These are phyloP conservation scores for Eleusine coracana DNA, from an alignment of 176 grass and related monocot genomes.

Conservation along the genomic window DNA sequence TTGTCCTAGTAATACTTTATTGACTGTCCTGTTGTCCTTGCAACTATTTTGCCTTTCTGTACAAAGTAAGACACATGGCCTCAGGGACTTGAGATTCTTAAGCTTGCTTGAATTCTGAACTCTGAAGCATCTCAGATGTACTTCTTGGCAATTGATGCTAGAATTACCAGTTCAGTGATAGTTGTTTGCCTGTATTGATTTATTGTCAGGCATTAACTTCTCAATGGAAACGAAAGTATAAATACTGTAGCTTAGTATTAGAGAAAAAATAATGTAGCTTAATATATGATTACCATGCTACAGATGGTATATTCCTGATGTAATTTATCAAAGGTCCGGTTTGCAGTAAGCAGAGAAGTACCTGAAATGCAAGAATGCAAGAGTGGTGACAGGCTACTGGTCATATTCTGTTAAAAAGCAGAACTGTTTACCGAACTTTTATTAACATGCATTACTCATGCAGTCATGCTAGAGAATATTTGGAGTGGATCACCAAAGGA, in stretches of 20 bases:
- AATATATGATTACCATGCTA: not conserved
- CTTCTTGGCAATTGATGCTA: constrained; percentile 10
- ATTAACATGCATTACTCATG: constrained; percentile 38
- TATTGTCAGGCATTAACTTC: constrained; percentile 23
- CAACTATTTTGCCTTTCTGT: constrained; percentile 46
- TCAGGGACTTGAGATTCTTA: constrained; percentile 19
- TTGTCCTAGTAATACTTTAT: constrained; percentile 47
- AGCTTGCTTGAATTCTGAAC: constrained; percentile 4
- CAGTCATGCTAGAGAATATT: constrained; percentile 28
- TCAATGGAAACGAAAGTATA: not conserved
- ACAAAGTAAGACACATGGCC: constrained; percentile 31
- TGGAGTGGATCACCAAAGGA: not conserved
- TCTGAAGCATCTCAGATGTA: constrained; percentile 18
- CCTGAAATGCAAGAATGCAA: constrained; percentile 22
- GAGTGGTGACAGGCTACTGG: not conserved
- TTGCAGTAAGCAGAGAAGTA: constrained; percentile 3
- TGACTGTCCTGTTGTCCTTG: constrained; percentile 39
- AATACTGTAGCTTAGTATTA: not conserved
- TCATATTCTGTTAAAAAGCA: constrained; percentile 53
- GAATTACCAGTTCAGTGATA: not conserved
- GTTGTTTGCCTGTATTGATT: constrained; percentile 8
- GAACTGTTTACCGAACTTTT: not conserved
- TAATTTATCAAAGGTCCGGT: not conserved
- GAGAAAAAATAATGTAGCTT: not conserved
- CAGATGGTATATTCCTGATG: not conserved